Conservation (phyloP, 148 eudicot genomes). For the Dysphania ambrosioides region DNA sequence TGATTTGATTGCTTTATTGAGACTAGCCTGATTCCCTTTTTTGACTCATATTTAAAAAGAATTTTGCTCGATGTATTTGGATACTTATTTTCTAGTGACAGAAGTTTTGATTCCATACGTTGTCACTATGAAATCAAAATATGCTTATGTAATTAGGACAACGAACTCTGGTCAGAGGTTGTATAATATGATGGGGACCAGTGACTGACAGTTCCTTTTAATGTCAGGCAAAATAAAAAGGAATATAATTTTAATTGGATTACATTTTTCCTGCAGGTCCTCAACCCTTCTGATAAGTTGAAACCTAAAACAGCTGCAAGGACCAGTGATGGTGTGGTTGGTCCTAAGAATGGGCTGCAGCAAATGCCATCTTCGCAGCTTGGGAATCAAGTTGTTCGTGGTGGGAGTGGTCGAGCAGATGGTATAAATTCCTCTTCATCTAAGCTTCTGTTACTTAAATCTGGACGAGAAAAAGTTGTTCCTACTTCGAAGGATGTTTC, state of each 20-base stretch:
- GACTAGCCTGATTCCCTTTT: no score
- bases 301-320: conserved; percentile 54
- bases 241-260: neutral
- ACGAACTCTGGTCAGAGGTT: neutral
- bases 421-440: conserved; percentile 42
- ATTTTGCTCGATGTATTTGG: no score
- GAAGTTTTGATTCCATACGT: no score
- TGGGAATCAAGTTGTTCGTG: conserved; percentile 44
- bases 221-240: neutral
- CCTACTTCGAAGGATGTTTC: conserved; percentile 41
- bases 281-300: conserved; percentile 56
- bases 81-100: no score
- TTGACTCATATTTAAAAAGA: no score
- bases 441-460: conserved; percentile 58
- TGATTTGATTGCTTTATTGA: no score
- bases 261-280: conserved; percentile 35
- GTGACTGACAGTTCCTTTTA: neutral
- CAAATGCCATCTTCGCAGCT: conserved; percentile 46
- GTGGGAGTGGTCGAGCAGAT: conserved; percentile 43
- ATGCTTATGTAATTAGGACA: no score
- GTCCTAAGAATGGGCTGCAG: conserved; percentile 49
- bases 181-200: no score
- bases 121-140: no score
- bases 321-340: conserved; percentile 39
- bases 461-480: conserved; percentile 58